Conservation (phyloP, 345 rosid species). For the Bretschneidera sinensis region DNA sequence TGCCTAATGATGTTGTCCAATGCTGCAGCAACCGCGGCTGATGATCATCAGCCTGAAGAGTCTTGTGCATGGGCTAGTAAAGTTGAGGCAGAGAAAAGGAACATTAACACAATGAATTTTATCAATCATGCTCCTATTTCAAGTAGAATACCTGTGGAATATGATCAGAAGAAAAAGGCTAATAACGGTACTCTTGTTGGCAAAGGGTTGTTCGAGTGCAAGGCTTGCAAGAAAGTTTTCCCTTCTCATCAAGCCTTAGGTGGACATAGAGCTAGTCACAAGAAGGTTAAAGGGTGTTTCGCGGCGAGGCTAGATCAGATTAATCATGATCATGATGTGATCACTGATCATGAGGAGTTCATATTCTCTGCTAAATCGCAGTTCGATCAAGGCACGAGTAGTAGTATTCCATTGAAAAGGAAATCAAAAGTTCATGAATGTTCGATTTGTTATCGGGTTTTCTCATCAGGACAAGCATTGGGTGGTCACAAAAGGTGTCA, state of each 20-base stretch:
- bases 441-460: constrained; percentile 85
- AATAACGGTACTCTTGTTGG: constrained; percentile 35
- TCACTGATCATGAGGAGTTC: constrained; percentile 51
- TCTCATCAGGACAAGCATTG: constrained; percentile 91
- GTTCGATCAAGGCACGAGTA: constrained; percentile 33
- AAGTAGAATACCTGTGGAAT: constrained; percentile 23
- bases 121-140: constrained; percentile 33
- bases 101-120: constrained; percentile 22
- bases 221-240: constrained; percentile 96
- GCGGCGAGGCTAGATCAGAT: constrained; percentile 57
- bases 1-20: constrained; percentile 89
- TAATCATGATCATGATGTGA: constrained; percentile 36
- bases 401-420: constrained; percentile 36
- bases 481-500: constrained; percentile 99
- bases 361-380: constrained; percentile 38
- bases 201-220: constrained; percentile 79
- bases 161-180: constrained; percentile 17
- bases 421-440: constrained; percentile 89
- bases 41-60: constrained; percentile 53
- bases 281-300: constrained; percentile 97
- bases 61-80: constrained; percentile 67
- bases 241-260: constrained; percentile 98
- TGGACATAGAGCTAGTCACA: constrained; percentile 99
- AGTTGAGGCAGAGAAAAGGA: constrained; percentile 44
- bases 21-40: constrained; percentile 51